Base-by-base conservation (phyloP, 129 eudicot species). In the Tagetes erecta region DNA sequence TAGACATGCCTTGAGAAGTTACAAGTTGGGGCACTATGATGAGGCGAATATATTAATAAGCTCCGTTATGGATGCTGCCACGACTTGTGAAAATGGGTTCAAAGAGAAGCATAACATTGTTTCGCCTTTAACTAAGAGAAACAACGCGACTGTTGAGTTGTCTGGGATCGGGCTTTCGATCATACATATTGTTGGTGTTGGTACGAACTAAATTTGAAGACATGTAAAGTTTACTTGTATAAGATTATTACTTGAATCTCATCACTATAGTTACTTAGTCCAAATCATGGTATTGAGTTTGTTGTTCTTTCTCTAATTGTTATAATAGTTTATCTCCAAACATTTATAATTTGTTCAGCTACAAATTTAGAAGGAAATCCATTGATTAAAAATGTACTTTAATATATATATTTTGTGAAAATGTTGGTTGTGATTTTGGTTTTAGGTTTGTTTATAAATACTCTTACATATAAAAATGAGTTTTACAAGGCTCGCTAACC, bases 1-100 rank as follows among this genome's bases (percentile, higher is more conserved):
- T 52, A 76, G 53, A 10, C 59, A 33, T n/a, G 80, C 88, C 51
- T 20, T 75, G 42, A 76, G 8, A 34, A 72, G 55, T 27, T 84
- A 78, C 63, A 70, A 63, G 67, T 55, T 55, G 12, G 47, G 58
- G 68, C 82, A 42, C 27, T 84, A 69, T 42, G 58, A 73, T 3
- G 81, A 73, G 40, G 83, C 81, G 41, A 58, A 68, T 74, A 3
- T 75, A 42, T n/a, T 69, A 1, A 56, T 81, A 70, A 74, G 69
- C 53, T 45, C 86, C 14, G 88, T 85, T 56, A 85, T 85, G 88
- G 88, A 85, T 51, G 84, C 78, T 8, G 69, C 83, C 3, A 62
- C 76, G 8, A 76, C 81, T 20, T 85, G 88, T 47, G 88, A 81
- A 47, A 81, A 81, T 72, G 85, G 83, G 10, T 84, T 84, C 62